Base-by-base conservation (phyloP, 176 grass and related monocot genomes). In the Lolium rigidum region DNA sequence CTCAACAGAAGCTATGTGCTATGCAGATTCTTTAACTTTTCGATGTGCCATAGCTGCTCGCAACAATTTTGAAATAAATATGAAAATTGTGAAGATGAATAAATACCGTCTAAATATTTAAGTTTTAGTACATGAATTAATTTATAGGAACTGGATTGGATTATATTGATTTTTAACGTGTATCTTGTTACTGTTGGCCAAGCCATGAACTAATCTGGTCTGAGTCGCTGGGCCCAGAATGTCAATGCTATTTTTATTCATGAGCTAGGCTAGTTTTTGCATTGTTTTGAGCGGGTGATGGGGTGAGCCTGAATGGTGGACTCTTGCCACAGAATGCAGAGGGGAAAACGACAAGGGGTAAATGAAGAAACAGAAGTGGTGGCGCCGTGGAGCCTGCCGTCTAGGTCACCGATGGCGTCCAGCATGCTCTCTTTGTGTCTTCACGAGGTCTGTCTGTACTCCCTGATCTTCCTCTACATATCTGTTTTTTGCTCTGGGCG, bases 1-100 rank as follows among this genome's bases (percentile, higher is more conserved):
- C 7, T 43, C 17, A 70, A 70, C 37, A 37, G 67, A 70, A 70
- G 37, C 67, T 17, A 41, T 43, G 67, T 43, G 17, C 16, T 70
- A 37, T 43, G 67, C 38, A 70, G 66, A 44, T 70, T 70, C 17
- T n/a, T 70, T n/a, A 70, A 5, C 67, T 70, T 70, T 15, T 65
- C 25, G 22, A 26, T 65, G 25, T 65, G 62, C 25, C 62, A 65
- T 15, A 4, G 24, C 24, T 65, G 62, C 62, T 25, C 0, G 24
- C 62, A 65, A 65, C 5, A 31, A 15, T 7, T 31, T 65, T 14
- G 25, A 15, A 31, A 31, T 14, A 28, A 64, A 61, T 64, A 64
- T 14, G 61, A n/a, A 64, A 64, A 64, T 28, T 64, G 4, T 64
- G 6, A 13, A 64, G 6, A 64, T 25, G 24, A 64, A 28, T 14